These are phyloP conservation scores for Paraurostyla sp. DNA, from an alignment of 73 alveolate genomes.

Conservation along the genomic window DNA sequence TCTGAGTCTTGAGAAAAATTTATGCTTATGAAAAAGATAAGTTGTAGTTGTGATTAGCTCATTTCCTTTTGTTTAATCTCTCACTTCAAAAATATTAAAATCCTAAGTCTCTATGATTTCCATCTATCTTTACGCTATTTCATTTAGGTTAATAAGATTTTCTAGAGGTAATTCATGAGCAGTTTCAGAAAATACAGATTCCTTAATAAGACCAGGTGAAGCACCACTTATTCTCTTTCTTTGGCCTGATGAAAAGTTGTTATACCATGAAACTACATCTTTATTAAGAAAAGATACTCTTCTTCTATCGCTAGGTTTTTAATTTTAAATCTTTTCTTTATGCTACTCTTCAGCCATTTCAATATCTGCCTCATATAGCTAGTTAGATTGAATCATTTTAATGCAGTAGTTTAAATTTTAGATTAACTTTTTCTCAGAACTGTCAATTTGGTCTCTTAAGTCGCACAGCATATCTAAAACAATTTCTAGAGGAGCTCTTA, in stretches of 20 bases:
- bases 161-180: slow-evolving; percentile 38
- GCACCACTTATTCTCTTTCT: slow-evolving; percentile 34
- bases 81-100: slow-evolving; percentile 57
- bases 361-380: slow-evolving; percentile 49
- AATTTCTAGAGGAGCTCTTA: slow-evolving; percentile 70
- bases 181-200: not conserved
- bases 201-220: slow-evolving; percentile 28
- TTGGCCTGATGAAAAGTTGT: slow-evolving; percentile 23
- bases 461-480: slow-evolving; percentile 66
- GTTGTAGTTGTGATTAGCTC: slow-evolving; percentile 50
- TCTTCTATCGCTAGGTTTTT: not conserved
- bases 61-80: slow-evolving; percentile 23
- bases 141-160: not conserved
- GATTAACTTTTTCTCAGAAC: not conserved
- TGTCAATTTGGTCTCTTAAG: slow-evolving; percentile 48
- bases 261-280: slow-evolving; percentile 32
- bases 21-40: slow-evolving; percentile 45
- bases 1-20: slow-evolving; percentile 46
- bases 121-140: not conserved
- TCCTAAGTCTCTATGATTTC: slow-evolving; percentile 47
- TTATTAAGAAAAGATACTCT: slow-evolving; percentile 14
- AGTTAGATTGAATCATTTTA: not conserved
- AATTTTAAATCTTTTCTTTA: not conserved
- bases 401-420: slow-evolving; percentile 58
- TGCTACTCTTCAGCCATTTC: not conserved